phyloP scores from a whole-genome alignment of 2,329 filamentous ascomycete species.

The Dactylellina parvicollis region DNA sequence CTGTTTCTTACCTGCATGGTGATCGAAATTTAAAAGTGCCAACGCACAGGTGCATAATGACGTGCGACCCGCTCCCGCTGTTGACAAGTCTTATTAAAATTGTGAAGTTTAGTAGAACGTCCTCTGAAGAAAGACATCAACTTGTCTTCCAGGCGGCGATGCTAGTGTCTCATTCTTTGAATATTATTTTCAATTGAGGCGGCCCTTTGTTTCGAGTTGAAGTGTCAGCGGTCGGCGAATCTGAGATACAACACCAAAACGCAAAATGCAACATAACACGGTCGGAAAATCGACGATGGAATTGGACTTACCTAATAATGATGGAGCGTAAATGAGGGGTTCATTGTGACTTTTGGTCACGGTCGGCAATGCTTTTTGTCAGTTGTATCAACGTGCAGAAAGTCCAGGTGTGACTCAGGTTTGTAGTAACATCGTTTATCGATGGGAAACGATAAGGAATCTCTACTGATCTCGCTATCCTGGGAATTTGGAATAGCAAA shows the following conservation, averaged over 20 bases:
- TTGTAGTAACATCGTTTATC: neutral
- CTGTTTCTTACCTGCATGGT: constrained; percentile 44
- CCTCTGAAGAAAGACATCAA: constrained; percentile 18
- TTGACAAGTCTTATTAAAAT: constrained; percentile 29
- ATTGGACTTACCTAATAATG: constrained; percentile 4
- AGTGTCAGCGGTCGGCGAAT: constrained; percentile 41
- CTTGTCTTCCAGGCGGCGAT: constrained; percentile 10
- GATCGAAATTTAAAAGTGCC: constrained; percentile 33
- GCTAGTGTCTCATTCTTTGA: constrained; percentile 12
- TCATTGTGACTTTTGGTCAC: constrained; percentile 3
- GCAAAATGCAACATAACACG: constrained; percentile 52
- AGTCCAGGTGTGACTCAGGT: neutral
- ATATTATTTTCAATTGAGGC: constrained; percentile 9
- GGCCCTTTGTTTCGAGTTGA: constrained; percentile 3
- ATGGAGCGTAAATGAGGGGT: neutral
- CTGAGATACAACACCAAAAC: constrained; percentile 36
- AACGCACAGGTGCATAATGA: constrained; percentile 54
- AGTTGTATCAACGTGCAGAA: too few relatives aligned
- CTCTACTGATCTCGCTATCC: too few relatives aligned
- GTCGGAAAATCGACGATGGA: constrained; percentile 19
- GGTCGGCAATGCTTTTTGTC: constrained; percentile 24
- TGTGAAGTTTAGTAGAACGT: constrained; percentile 46
- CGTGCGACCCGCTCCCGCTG: constrained; percentile 53
- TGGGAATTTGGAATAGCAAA: too few relatives aligned
- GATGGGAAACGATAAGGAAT: neutral